These are phyloP conservation scores for Hypoxylon fragiforme DNA, from an alignment of 495 filamentous ascomycete genomes.

Conservation along the genomic window DNA sequence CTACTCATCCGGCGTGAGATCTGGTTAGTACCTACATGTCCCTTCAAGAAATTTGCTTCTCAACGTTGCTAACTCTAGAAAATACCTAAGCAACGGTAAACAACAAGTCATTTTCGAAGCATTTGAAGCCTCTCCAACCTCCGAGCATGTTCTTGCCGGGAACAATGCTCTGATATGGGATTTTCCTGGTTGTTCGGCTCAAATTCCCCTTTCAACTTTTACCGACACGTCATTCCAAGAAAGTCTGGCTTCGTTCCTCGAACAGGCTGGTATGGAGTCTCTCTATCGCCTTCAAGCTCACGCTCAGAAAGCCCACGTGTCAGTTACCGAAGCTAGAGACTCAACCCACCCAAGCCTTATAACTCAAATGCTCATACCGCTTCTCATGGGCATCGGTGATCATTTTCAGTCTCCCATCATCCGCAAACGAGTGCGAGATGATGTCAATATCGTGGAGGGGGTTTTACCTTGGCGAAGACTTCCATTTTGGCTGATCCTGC, in stretches of 20 bases:
- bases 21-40: slow-evolving; percentile 40
- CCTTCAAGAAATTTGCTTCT: too few species aligned
- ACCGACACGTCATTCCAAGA: slow-evolving; percentile 49
- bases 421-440: slow-evolving; percentile 63
- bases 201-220: slow-evolving; percentile 50
- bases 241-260: slow-evolving; percentile 56
- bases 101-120: slow-evolving; percentile 51
- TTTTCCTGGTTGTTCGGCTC: slow-evolving; percentile 45
- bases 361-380: slow-evolving; percentile 57
- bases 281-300: slow-evolving; percentile 56
- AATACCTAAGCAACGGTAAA: slow-evolving; percentile 16
- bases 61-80: neutral
- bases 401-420: slow-evolving; percentile 38
- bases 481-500: slow-evolving; percentile 60
- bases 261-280: slow-evolving; percentile 59
- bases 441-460: slow-evolving; percentile 52
- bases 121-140: slow-evolving; percentile 58
- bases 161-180: slow-evolving; percentile 44
- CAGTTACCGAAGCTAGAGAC: slow-evolving; percentile 56
- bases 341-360: slow-evolving; percentile 58
- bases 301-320: slow-evolving; percentile 52
- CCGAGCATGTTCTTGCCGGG: slow-evolving; percentile 47
- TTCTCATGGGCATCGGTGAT: slow-evolving; percentile 58
- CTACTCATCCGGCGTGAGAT: slow-evolving; percentile 50
- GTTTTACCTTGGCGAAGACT: slow-evolving; percentile 60